Conservation (phyloP, 2,329 filamentous ascomycete genomes). For the Exophiala alcalophila region DNA sequence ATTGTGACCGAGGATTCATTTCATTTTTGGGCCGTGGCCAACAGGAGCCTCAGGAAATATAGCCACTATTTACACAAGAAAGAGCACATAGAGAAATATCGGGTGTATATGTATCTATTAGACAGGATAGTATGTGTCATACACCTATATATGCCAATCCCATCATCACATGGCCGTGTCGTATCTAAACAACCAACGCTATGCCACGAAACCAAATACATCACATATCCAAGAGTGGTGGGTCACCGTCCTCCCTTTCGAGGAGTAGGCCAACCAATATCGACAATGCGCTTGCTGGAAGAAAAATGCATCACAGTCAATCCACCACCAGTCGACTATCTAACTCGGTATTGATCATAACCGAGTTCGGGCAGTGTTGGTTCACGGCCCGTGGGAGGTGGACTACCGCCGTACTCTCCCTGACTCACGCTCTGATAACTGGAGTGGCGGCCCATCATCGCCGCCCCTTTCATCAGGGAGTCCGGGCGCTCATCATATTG, state of each 20-base stretch:
- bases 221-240: too few relatives aligned
- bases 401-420: conserved; percentile 17
- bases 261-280: conserved; percentile 1
- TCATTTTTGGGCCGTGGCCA: too few relatives aligned
- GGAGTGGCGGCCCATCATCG: conserved; percentile 17
- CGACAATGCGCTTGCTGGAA: conserved; percentile 6
- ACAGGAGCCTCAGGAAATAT: too few relatives aligned
- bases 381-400: conserved; percentile 22
- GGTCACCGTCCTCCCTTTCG: neutral
- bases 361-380: conserved; percentile 25
- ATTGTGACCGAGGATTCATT: too few relatives aligned
- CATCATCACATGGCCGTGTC: too few relatives aligned
- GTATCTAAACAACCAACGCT: too few relatives aligned
- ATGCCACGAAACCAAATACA: too few relatives aligned
- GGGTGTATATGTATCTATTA: conserved; percentile 1
- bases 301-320: neutral
- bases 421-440: conserved; percentile 27
- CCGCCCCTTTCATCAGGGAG: conserved; percentile 19
- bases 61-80: too few relatives aligned
- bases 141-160: neutral
- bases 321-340: conserved; percentile 11
- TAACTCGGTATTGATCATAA: conserved; percentile 24
- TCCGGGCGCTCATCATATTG: conserved; percentile 22
- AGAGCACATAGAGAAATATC: too few relatives aligned
- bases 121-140: neutral